These are phyloP conservation scores for Acacia melanoxylon DNA, from an alignment of 306 rosid genomes.

Conservation along the genomic window DNA sequence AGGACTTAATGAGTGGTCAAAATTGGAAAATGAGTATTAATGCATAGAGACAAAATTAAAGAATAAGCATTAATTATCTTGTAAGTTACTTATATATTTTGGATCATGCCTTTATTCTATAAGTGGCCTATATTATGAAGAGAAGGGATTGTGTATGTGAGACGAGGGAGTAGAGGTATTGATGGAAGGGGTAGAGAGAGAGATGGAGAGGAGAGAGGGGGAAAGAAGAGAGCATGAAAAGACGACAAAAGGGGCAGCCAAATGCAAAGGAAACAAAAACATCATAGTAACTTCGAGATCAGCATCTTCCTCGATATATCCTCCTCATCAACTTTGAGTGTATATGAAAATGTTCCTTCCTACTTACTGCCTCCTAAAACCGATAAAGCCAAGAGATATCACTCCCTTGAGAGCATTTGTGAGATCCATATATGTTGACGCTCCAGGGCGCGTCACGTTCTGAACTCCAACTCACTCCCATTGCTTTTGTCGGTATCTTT, in stretches of 20 bases:
- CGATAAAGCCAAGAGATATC: background rate
- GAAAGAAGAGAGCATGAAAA: conserved; percentile 37
- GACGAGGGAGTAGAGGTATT: conserved; percentile 15
- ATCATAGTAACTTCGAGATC: conserved; percentile 19
- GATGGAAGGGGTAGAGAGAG: background rate
- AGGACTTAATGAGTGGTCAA: too few species aligned
- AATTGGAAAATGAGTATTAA: too few species aligned
- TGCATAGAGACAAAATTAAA: too few species aligned
- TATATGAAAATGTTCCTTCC: too few species aligned
- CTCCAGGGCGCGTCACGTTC: background rate
- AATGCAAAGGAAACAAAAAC: conserved; percentile 2
- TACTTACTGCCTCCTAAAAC: background rate
- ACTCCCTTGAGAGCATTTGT: too few species aligned
- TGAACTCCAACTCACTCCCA: background rate
- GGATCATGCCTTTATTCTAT: accelerated
- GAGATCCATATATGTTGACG: background rate
- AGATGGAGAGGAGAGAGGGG: too few species aligned
- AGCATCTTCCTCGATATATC: background rate
- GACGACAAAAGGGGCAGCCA: conserved; percentile 38
- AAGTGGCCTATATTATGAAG: too few species aligned
- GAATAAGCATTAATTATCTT: too few species aligned
- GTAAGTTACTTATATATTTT: too few species aligned
- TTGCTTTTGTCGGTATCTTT: background rate
- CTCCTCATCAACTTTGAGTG: background rate
- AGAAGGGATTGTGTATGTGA: too few species aligned